Base-by-base conservation (phyloP, 306 rosid genomes). In the Canavalia ensiformis region DNA sequence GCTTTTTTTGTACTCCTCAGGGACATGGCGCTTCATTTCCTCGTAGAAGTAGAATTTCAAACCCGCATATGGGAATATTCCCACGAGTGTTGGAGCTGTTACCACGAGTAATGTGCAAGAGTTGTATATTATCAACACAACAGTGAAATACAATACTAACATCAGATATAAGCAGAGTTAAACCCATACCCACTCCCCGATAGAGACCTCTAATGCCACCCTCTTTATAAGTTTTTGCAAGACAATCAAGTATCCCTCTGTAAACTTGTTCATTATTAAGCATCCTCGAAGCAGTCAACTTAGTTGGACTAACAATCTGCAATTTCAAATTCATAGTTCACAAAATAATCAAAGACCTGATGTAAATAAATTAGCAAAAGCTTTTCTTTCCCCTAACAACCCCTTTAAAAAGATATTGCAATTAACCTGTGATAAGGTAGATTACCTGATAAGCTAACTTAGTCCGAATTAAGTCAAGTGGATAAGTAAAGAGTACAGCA, bases 11-110 rank as follows among this genome's bases (percentile, higher is more conserved):
- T 91, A 88, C 73, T 95, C 94, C 67, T 86, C 90, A 9, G 99
- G 96, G 60, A 93, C 93, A 56, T 88, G 92, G n/a, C 92, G 85
- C 86, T 95, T 95, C 99, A 95, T 91, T 89, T 93, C 93, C 88
- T 95, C 98, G 8, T 88, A 95, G 90, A 90, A 89, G 90, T 93
- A 95, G 87, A 95, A 95, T 82, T 95, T 95, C 90, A 93, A 87
- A 82, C 99, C 99, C 56, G 99, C 94, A 75, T 95, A 95, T 0
- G 98, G 99, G 87, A 95, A 95, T 84, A 95, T 95, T 72, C 99
- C 99, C 74, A 93, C 88, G 29, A 95, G 94, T 28, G 97, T 89
- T 50, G 99, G 99, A 84, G 96, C 99, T 95, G 93, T 72, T 68
- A 74, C 77, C 84, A 82, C 60, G 78, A 57, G 72, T 80, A 52